Percentiles rank a stretch among this genome's conserved stretches.
phyloP scores from a whole-genome alignment of 169 alveolate species.

The Plasmodium chabaudi region DNA sequence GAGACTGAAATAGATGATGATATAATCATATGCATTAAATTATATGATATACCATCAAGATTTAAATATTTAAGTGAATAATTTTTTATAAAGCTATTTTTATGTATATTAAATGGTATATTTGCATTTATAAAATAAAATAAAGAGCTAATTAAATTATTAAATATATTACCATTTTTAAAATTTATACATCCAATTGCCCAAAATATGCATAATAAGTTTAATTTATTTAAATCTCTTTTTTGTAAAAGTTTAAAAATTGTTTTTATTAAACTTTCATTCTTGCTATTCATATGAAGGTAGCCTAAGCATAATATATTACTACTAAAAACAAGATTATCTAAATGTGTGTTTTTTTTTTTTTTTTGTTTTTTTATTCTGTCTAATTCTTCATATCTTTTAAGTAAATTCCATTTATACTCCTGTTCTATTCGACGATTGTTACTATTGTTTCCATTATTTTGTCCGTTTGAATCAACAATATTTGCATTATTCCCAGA shows the following conservation, averaged over 20 bases:
- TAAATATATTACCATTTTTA: constrained; percentile 62
- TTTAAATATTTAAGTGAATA: constrained; percentile 21
- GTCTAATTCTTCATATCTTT: not conserved
- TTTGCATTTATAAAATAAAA: constrained; percentile 54
- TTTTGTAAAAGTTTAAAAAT: constrained; percentile 56
- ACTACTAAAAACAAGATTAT: constrained; percentile 62
- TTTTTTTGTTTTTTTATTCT: not conserved
- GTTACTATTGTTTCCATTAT: too few relatives aligned
- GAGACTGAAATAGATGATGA: constrained; percentile 54
- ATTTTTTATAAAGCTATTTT: constrained; percentile 40
- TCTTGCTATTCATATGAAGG: constrained; percentile 57
- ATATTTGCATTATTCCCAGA: too few relatives aligned
- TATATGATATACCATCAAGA: constrained; percentile 31
- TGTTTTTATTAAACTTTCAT: constrained; percentile 39
- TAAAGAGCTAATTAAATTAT: constrained; percentile 37
- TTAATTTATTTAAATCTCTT: constrained; percentile 46
- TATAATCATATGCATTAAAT: constrained; percentile 43
- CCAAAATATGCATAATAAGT: constrained; percentile 68
- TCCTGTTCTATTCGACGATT: too few relatives aligned
- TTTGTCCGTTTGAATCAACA: too few relatives aligned
- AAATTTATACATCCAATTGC: constrained; percentile 61
- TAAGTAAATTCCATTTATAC: not conserved
- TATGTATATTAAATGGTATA: constrained; percentile 67
- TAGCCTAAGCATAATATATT: constrained; percentile 61
- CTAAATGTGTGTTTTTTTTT: constrained; percentile 37